Evolutionary conservation across 2,329 filamentous ascomycete genomes (phyloP), one percentile per base, ranked within the genome.

Genomic region (Emmonsia crescens): DNA sequence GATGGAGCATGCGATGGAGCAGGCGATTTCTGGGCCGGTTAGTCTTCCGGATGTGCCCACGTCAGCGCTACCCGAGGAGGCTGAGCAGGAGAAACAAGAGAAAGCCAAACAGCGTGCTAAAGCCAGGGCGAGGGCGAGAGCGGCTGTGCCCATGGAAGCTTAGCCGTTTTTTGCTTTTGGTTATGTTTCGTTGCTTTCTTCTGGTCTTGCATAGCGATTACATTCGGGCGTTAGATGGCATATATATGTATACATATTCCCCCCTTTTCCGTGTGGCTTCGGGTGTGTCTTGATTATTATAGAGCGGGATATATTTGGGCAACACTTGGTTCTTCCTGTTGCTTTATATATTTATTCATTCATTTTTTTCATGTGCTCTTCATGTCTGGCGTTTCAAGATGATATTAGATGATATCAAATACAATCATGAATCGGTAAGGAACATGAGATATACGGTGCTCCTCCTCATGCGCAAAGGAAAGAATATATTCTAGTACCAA

Each of bases 1-100:
- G 0, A 80, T 99, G 66, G 89, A 92, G 74, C 80, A 89, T 61
- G 87, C 86, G 0, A 80, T 99, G 66, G 89, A 92, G 74, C 80
- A 79, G 48, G 85, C 92, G 70, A 73, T 85, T 36, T 66, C 69
- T 29, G 73, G 72, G 8, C 67, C 73, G 5, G 65, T 68, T 42
- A 67, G 70, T 21, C 65, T 79, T 29, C 77, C 78, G 12, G 70
- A 73, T 65, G 72, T 66, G n/a, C 77, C 77, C 16, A 70, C 67
- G n/a, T 66, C 71, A 4, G 65, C 68, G 38, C 65, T 73, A 6
- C 70, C 69, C 27, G 69, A 69, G 60, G 67, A 71, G 27, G 42
- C 65, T 16, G 69, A 72, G 62, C 59, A 66, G 46, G 68, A 71
- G 27, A 70, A 68, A 61, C 64, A 67, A 27, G 66, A 71, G 61